phyloP scores from a whole-genome alignment of 73 alveolate genomes.

The Strombidium stylifer region DNA sequence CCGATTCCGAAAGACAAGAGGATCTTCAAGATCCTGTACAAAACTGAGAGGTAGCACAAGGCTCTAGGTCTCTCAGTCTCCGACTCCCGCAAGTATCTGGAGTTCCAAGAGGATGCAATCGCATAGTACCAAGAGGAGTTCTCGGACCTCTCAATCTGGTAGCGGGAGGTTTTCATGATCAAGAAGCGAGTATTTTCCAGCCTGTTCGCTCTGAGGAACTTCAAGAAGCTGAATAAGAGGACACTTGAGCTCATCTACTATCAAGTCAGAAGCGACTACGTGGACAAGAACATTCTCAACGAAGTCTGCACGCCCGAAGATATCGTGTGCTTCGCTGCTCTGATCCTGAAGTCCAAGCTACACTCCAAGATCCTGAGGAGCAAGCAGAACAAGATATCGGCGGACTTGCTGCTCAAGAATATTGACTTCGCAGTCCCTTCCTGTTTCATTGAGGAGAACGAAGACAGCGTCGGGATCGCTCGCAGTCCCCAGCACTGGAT shows the following conservation, averaged over 20 bases:
- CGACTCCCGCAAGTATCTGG: no score
- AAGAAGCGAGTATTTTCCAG: conserved; percentile 26
- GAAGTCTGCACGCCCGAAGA: conserved; percentile 27
- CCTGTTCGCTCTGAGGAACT: conserved; percentile 2
- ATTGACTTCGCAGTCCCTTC: conserved; percentile 33
- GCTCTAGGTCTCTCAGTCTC: no score
- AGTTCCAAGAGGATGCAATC: no score
- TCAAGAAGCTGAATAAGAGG: conserved; percentile 23
- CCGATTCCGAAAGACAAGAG: conserved; percentile 30
- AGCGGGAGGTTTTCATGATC: conserved; percentile 1
- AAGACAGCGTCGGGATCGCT: no score
- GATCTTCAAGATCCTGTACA: conserved; percentile 18
- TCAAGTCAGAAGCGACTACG: conserved; percentile 34
- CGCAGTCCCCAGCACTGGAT: conserved; percentile 18
- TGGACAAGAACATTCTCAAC: conserved; percentile 33
- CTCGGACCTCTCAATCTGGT: background rate
- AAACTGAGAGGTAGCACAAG: no score
- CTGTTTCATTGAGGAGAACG: conserved; percentile 23
- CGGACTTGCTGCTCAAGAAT: conserved; percentile 14
- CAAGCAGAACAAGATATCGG: conserved; percentile 25
- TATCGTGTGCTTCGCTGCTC: conserved; percentile 35
- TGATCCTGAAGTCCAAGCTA: conserved; percentile 25
- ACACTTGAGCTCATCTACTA: conserved; percentile 21
- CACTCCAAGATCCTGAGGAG: conserved; percentile 46
- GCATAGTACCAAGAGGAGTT: background rate